These are phyloP conservation scores for Fusarium illudens DNA, from an alignment of 2,329 filamentous ascomycete genomes.

Conservation along the genomic window DNA sequence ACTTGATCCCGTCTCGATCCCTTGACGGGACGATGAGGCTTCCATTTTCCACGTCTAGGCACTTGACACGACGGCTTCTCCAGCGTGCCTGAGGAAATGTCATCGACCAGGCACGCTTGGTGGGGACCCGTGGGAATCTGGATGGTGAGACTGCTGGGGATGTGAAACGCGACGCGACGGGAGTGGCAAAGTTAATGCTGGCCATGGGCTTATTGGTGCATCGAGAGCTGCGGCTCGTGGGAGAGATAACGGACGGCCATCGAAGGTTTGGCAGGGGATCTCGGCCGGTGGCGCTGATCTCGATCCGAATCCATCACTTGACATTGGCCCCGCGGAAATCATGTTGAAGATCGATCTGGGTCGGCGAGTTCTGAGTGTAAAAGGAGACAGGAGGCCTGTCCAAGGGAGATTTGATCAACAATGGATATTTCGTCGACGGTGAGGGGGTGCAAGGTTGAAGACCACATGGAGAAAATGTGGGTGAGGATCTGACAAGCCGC, in stretches of 20 bases:
- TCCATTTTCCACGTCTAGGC: not conserved
- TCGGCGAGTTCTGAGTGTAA: slow-evolving; percentile 3
- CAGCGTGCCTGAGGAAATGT: not conserved
- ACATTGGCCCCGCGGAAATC: slow-evolving; percentile 7
- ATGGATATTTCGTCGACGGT: slow-evolving; percentile 1
- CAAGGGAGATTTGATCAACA: slow-evolving; percentile 2
- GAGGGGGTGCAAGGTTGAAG: slow-evolving; percentile 3
- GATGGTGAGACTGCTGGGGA: slow-evolving; percentile 4
- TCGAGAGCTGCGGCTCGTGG: not conserved
- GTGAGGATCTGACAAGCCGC: slow-evolving; percentile 1
- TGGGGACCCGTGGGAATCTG: not conserved
- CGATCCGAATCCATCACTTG: slow-evolving; percentile 32
- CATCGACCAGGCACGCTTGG: not conserved
- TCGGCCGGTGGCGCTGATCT: slow-evolving; percentile 36
- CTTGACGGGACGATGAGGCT: slow-evolving; percentile 13
- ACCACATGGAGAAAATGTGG: slow-evolving; percentile 13
- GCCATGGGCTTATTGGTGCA: not conserved
- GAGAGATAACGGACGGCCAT: slow-evolving; percentile 24
- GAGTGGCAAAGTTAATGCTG: not conserved
- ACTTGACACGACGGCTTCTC: slow-evolving; percentile 2
- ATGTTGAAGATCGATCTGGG: slow-evolving; percentile 31
- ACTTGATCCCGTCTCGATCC: slow-evolving; percentile 13
- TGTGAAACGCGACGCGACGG: slow-evolving; percentile 15
- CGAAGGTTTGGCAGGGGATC: slow-evolving; percentile 36
- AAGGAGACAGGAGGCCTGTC: not conserved